These are phyloP conservation scores for Laguncularia racemosa DNA, from an alignment of 345 rosid genomes.

Conservation along the genomic window DNA sequence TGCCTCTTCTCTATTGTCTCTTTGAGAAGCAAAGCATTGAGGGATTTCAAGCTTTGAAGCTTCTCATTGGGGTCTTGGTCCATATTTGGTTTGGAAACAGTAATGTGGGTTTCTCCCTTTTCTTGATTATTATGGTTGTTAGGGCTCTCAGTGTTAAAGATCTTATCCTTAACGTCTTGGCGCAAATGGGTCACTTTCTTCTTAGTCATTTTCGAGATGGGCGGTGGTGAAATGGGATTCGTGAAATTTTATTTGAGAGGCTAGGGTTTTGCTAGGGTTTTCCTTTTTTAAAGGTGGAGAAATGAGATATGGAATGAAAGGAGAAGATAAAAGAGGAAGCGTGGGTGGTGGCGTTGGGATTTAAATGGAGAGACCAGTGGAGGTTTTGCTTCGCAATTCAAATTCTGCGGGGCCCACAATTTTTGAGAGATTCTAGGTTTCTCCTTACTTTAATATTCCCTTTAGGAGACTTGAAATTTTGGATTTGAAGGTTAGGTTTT, in stretches of 20 bases:
- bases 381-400: conserved; percentile 17
- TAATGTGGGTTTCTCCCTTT: conserved; percentile 8
- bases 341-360: not conserved
- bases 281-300: conserved; percentile 18
- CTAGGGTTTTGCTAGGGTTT: conserved; percentile 36
- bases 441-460: no score
- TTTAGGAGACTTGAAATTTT: no score
- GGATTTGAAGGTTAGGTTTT: no score
- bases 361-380: conserved; percentile 3
- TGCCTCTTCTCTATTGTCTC: conserved; percentile 43
- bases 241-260: conserved; percentile 13
- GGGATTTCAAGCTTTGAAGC: conserved; percentile 44
- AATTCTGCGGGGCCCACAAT: conserved; percentile 29
- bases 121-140: not conserved
- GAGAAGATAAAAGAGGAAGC: not conserved
- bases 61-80: conserved; percentile 32
- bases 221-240: conserved; percentile 3
- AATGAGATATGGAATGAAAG: not conserved
- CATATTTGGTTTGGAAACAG: conserved; percentile 10
- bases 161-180: conserved; percentile 6
- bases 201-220: conserved; percentile 28
- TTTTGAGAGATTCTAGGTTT: no score
- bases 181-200: conserved; percentile 29
- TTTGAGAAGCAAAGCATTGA: conserved; percentile 49
- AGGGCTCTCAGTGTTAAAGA: conserved; percentile 1